phyloP scores from a whole-genome alignment of 1,284 basidiomycete genomes.

The Inonotus obliquus region DNA sequence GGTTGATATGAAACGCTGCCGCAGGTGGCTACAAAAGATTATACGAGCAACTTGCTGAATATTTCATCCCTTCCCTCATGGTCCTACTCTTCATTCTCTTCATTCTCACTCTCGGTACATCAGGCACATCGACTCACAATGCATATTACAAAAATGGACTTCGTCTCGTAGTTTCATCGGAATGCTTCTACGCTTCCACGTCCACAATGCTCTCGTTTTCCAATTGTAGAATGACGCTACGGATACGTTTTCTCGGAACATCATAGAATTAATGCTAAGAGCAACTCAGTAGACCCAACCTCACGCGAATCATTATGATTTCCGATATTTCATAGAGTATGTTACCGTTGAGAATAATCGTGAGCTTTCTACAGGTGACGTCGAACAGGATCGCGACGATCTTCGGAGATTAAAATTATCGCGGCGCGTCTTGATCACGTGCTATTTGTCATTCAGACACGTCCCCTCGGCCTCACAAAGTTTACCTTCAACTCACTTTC shows the following conservation, averaged over 20 bases:
- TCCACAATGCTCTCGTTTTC: no score
- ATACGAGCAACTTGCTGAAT: neutral
- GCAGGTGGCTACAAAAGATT: constrained; percentile 9
- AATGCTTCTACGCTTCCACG: neutral
- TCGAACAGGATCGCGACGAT: no score
- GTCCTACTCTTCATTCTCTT: neutral
- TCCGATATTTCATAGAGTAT: neutral
- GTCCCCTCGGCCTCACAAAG: no score
- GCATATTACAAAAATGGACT: neutral
- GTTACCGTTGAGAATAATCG: no score
- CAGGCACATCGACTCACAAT: neutral
- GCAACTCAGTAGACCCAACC: no score
- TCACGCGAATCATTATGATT: neutral
- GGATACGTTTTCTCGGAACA: no score
- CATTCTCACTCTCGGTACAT: neutral
- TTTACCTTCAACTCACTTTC: no score
- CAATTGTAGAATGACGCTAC: neutral
- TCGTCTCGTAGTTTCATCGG: neutral
- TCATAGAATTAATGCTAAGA: no score
- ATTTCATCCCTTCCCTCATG: neutral
- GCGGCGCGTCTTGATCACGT: no score
- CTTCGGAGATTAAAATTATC: no score
- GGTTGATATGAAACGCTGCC: constrained; percentile 10
- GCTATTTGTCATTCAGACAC: no score
- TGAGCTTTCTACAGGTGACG: no score